Evolutionary conservation across 345 rosid genomes (phyloP), one percentile per base, ranked within the genome.

Genomic region (Punica granatum): DNA sequence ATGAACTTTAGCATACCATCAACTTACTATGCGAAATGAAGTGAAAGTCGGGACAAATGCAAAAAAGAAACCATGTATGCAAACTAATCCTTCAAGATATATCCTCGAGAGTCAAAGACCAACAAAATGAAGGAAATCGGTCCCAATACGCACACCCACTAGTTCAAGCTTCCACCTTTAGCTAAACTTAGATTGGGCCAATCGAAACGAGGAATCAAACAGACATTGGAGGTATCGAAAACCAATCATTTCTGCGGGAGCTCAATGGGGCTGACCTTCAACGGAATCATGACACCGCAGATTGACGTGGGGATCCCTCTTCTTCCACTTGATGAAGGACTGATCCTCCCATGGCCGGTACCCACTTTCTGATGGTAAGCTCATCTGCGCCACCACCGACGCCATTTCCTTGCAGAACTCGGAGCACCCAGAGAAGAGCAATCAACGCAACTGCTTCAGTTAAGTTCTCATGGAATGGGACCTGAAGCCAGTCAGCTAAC

Each of bases 301-400:
- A 63, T 86, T 81, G 71, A 94, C 99, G 68, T 94, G 99, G 81
- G 92, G 68, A 49, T 94, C 99, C 76, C 93, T 77, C 80, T 88
- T 94, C 59, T 82, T 86, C 96, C 96, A 89, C 70, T 89, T 91
- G 76, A 91, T 74, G 72, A 91, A 83, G 59, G 88, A 74, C 58
- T 73, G 92, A 78, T 94, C 98, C 73, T 94, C 95, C 97, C 99
- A 91, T 8, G 69, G 82, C 65, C 70, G 78, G 69, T 74, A 75
- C 26, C 94, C 92, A 74, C 75, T 82, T 67, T 84, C 94, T 8
- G 74, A 73, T 0, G 96, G 78, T 44, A 84, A 86, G 67, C 74
- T 75, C 71, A 80, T 74, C 51, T 76, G 83, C 15, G 85, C 78
- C 32, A 79, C 75, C 54, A 82, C 53, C 44, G 87, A 82, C 63